Base-by-base conservation (phyloP, 129 eudicot species). In the Dittrichia graveolens region DNA sequence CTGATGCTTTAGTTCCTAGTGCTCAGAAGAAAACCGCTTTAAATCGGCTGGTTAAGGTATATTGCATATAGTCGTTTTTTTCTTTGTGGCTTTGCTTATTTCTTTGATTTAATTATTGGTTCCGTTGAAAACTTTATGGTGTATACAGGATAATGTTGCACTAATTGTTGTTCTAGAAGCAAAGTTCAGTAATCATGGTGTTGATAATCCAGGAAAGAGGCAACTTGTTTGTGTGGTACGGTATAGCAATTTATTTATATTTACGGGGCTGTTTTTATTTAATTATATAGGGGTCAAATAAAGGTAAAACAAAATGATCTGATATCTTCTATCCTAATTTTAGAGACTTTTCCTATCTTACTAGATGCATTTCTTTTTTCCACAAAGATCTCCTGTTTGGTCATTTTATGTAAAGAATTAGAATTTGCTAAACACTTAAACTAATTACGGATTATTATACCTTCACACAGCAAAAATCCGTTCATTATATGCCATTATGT, bases 161-260 rank as follows among this genome's bases (percentile, higher is more conserved):
- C 80, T 94, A 18, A 94, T 94, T 35, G 88, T 87, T 39, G 97
- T 94, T 79, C 79, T 94, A 18, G 99, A 94, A 84, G 97, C 99
- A 63, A 94, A 90, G 79, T 94, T 90, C 79, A 76, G 84, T 63
- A 80, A 90, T 79, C 97, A 86, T 53, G 93, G 96, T n/a, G 75
- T 82, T 60, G 99, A 94, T 67, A 88, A 78, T 76, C 99, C 83
- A 4, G 99, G 97, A 79, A 94, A 90, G 76, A 87, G 96, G 47
- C 99, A 94, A 84, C 99, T 94, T 69, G 91, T 94, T 78, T 94
- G 99, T 84, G 99, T 94, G 91, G 99, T 94, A 85, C 79, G 93
- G 9, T 50, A 55, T 59, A 74, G 44, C 35, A 7, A 16, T 35
- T 62, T 57, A 2, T 61, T 0, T 40, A 37, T 65, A 65, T 65